Evolutionary conservation across 2,329 filamentous ascomycete species (phyloP), one percentile per base, ranked within the genome.

Genomic region (Cucurbitaria berberidis): DNA sequence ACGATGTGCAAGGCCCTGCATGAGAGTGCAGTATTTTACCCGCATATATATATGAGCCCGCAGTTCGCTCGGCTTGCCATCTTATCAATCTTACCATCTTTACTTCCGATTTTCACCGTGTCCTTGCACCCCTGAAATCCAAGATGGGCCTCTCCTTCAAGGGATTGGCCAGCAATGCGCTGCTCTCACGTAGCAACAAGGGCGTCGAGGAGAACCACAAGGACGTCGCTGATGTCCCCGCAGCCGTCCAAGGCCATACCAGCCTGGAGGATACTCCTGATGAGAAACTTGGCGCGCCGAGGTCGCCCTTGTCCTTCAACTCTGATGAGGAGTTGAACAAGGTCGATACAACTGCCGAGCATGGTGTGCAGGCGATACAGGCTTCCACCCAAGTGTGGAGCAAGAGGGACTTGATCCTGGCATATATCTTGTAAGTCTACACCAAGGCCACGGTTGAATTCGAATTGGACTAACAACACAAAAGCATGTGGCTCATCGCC

Each of bases 401-500:
- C 27, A 65, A 64, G 60, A 57, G 51, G 11, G 58, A 70, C 36
- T 36, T 73, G 44, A 60, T 70, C 21, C 4, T 67, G 13, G 66
- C 65, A 9, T 73, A 70, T 45, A 55, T 70, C 47, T 58, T 65
- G 69, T 72, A 59, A 52, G 67, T 59, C 22, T 3, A 16, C 5
- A 8, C 8, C 13, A 15, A 22, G 10, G 18, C 7, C 16, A 9
- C 3, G 41, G 11, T 10, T 34, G 3, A 3, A 29, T 7, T 35
- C 11, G 11, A 3, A 45, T n/a, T 6, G 3, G 18, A 27, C 59
- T 69, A 47, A 71, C 53, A 29, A 4, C 8, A 1, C 2, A 7
- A 35, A 72, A 34, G 69, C 26, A 66, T 73, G 59, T 73, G 69
- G 69, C 35, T 60, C 45, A 78, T 78, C 34, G 75, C 81, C 21